Evolutionary conservation across 2,329 filamentous ascomycete genomes (phyloP).

Genomic region (Stachybotrys chlorohalonatus): DNA sequence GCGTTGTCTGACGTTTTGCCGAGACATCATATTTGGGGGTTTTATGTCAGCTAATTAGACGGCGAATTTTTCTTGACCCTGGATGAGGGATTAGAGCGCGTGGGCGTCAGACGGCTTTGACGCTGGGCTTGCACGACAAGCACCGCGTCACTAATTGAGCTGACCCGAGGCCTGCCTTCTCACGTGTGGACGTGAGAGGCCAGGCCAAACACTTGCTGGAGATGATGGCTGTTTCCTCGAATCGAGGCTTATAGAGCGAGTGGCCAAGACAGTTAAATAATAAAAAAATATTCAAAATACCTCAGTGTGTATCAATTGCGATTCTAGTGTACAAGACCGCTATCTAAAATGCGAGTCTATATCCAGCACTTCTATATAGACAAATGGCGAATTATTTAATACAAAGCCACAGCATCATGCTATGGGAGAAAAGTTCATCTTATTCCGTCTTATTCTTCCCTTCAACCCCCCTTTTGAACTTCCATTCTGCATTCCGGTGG

Average conservation of each 20-base stretch:
- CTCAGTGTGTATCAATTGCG: not conserved
- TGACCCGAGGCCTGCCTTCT: not conserved
- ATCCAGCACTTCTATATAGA: no score
- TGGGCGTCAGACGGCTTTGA: not conserved
- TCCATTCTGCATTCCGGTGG: slow-evolving; percentile 45
- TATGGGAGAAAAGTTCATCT: not conserved
- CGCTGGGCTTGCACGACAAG: not conserved
- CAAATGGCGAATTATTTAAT: not conserved
- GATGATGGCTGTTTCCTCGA: not conserved
- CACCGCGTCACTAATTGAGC: not conserved
- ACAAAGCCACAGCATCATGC: not conserved
- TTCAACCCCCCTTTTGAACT: slow-evolving; percentile 28
- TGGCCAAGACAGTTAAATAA: not conserved
- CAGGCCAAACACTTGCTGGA: not conserved
- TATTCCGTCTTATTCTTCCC: not conserved
- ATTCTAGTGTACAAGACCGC: not conserved
- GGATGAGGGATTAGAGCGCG: not conserved
- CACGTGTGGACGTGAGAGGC: not conserved
- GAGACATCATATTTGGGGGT: not conserved
- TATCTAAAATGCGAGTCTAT: no score
- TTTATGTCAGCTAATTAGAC: not conserved
- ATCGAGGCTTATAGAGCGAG: not conserved
- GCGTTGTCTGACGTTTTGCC: not conserved
- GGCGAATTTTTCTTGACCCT: not conserved
- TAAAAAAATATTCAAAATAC: not conserved